A percentile compares a stretch with the other conserved stretches of the same genome.
These are phyloP conservation scores for Talaromyces nanjingensis DNA, from an alignment of 495 filamentous ascomycete genomes.

Conservation along the genomic window DNA sequence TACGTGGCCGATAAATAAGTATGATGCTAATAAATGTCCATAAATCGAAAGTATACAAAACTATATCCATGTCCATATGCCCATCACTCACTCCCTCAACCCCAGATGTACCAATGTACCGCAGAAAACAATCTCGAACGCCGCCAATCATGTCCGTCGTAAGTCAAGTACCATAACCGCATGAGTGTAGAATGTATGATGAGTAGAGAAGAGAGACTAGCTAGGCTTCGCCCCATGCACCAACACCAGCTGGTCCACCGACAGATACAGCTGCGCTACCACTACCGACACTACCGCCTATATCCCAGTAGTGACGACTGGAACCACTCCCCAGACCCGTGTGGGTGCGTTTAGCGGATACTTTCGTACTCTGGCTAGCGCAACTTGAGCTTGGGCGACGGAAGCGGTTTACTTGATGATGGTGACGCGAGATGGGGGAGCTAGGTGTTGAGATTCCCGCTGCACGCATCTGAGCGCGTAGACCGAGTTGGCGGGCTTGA, in stretches of 20 bases:
- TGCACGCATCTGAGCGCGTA: slow-evolving; percentile 33
- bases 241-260: slow-evolving; percentile 48
- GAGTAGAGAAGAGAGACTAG: slow-evolving; percentile 19
- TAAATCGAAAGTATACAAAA: not conserved
- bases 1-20: not conserved
- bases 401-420: slow-evolving; percentile 15
- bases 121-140: not conserved
- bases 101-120: not conserved
- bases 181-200: not conserved
- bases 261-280: slow-evolving; percentile 58
- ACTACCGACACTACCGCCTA: slow-evolving; percentile 70
- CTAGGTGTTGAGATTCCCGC: slow-evolving; percentile 38
- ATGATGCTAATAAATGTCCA: not conserved
- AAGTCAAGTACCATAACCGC: not conserved
- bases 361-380: slow-evolving; percentile 71
- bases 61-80: not conserved
- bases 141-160: not conserved
- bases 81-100: not conserved
- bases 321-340: slow-evolving; percentile 46
- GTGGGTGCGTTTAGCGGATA: slow-evolving; percentile 44
- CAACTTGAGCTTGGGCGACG: slow-evolving; percentile 60
- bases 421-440: slow-evolving; percentile 29
- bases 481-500: slow-evolving; percentile 42
- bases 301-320: slow-evolving; percentile 80
- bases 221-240: slow-evolving; percentile 68